Base-by-base conservation (phyloP, 768 basidiomycete genomes). In the Trametopsis cervina region DNA sequence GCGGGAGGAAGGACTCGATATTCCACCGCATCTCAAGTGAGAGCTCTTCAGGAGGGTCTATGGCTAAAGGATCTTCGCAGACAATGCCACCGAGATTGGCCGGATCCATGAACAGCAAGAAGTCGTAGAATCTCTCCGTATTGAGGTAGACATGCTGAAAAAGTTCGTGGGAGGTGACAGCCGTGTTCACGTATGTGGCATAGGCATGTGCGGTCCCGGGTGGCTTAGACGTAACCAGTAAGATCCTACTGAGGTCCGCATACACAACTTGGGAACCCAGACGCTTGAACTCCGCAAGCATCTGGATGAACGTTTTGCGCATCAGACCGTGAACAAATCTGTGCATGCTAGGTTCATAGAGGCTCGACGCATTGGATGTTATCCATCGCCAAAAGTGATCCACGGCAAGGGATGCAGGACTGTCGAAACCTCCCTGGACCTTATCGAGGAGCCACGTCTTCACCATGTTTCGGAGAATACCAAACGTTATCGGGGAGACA, bases 381-480 rank as follows among this genome's bases (percentile, higher is more conserved):
- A 96, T 77, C 96, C 96, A 99, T 37, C 96, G 75, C 92, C 94
- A 97, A 69, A 98, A 97, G 66, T 98, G 93, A 58, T 94, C 89
- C 44, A 96, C 77, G 2, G 83, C 80, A 2, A 88, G 58, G 1
- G 77, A 74, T 0, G 87, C 83, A 0, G 84, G 81, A 49, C 80
- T 78, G 12, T 77, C 74, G 25, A 77, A 78, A 54, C 83, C 75
- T 52, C 75, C 69, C 54, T 80, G 80, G 44, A 91, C 79, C 58
- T 88, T 85, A 63, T 97, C 91, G 21, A 92, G 72, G 38, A 93
- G 78, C 96, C 96, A 98, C 0, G 74, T 67, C 62, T 89, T 92
- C 57, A 98, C 76, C 85, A 97, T 87, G 18, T 76, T 69, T 60
- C 90, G 93, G 49, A 98, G 70, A 47, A 91, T 80, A 29, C 74